Conservation (phyloP, 805 yeast genomes). For the Yarrowia deformans region DNA sequence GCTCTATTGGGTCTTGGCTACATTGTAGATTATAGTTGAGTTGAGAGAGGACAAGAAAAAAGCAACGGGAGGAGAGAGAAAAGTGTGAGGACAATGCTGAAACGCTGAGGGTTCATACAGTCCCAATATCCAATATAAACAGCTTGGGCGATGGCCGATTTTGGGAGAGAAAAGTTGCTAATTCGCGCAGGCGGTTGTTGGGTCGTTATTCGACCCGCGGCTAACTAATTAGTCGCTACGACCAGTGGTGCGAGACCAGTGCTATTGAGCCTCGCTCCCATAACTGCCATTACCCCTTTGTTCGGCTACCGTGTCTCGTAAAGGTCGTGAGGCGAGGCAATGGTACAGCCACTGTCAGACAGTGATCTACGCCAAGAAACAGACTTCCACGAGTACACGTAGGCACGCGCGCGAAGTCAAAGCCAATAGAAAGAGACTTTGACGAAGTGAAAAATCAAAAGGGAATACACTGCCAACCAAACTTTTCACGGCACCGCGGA, state of each 20-base stretch:
- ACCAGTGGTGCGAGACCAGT: no score
- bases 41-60: not conserved
- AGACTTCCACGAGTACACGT: not conserved
- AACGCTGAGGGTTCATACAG: slow-evolving; percentile 3
- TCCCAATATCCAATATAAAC: not conserved
- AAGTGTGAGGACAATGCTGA: not conserved
- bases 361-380: slow-evolving; percentile 26
- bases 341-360: slow-evolving; percentile 20
- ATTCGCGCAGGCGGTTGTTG: no score
- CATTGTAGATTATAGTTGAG: slow-evolving; percentile 15
- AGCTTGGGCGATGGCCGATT: not conserved
- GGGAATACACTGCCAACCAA: not conserved
- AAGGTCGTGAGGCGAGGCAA: not conserved
- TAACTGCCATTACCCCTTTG: slow-evolving; percentile 3
- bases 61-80: not conserved
- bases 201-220: no score
- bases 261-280: no score
- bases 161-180: no score
- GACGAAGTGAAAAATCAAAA: slow-evolving; percentile 3
- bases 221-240: no score
- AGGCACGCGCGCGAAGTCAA: slow-evolving; percentile 17
- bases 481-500: slow-evolving; percentile 19
- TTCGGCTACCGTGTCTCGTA: not conserved
- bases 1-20: slow-evolving; percentile 35
- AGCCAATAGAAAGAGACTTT: not conserved